A percentile compares a stretch with the other conserved stretches of the same genome.
phyloP scores from a whole-genome alignment of 139 green algal species.

The Chlorella sp. region DNA sequence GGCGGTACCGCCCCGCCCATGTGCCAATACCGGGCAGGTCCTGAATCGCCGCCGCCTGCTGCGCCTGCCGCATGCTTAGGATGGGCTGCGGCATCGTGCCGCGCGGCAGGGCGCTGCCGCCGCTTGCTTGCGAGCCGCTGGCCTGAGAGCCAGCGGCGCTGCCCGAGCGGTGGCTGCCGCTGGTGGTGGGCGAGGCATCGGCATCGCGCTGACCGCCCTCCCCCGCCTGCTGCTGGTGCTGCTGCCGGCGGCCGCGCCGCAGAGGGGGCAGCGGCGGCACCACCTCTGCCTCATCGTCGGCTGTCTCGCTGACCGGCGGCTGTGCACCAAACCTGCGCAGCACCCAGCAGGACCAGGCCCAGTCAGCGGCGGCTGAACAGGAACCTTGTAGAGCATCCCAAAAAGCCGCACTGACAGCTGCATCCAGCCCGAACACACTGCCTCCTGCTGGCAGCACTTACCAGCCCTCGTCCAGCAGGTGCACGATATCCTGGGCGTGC shows the following conservation, averaged over 20 bases:
- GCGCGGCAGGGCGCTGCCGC: not conserved
- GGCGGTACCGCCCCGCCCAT: slow-evolving; percentile 41
- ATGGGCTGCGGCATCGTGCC: not conserved
- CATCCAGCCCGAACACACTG: too few relatives aligned
- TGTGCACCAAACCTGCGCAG: too few relatives aligned
- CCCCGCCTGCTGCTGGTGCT: slow-evolving; percentile 9
- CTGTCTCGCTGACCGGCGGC: not conserved
- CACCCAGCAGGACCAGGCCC: too few relatives aligned
- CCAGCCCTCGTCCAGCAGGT: slow-evolving; percentile 23
- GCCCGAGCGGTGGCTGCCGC: not conserved
- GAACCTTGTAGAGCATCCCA: too few relatives aligned
- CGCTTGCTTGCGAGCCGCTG: not conserved
- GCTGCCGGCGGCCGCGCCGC: not conserved
- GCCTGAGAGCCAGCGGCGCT: not conserved
- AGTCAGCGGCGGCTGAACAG: too few relatives aligned
- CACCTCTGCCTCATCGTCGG: not conserved
- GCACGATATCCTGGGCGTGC: slow-evolving; percentile 17
- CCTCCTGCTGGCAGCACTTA: not conserved
- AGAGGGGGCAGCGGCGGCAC: not conserved
- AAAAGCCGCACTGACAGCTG: too few relatives aligned
- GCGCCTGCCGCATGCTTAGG: not conserved
- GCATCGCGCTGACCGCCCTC: not conserved
- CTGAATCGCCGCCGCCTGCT: slow-evolving; percentile 21
- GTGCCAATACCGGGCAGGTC: slow-evolving; percentile 40
- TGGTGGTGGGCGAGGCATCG: too few relatives aligned